These are phyloP conservation scores for Xylaria nigripes DNA, from an alignment of 495 filamentous ascomycete genomes.

Conservation along the genomic window DNA sequence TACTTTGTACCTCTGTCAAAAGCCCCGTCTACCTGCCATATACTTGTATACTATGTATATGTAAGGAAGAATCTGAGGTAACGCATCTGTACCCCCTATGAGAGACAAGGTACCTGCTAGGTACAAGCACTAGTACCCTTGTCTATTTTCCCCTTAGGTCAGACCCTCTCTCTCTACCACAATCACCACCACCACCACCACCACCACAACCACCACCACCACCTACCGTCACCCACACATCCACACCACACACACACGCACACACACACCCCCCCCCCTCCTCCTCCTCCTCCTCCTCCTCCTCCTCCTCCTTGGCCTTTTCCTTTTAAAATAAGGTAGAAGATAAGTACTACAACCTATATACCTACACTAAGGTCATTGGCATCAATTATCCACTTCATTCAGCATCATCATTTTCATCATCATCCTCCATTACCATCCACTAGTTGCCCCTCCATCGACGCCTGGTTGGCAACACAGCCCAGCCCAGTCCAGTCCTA, in stretches of 20 bases:
- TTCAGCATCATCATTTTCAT: slow-evolving; percentile 8
- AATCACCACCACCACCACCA: background rate
- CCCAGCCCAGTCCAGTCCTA: background rate
- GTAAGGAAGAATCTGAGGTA: no score
- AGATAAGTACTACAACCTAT: background rate
- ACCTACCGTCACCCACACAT: no score
- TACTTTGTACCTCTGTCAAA: background rate
- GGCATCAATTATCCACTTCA: slow-evolving; percentile 6
- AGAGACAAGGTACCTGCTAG: background rate
- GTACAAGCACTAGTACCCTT: background rate
- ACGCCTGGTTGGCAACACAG: background rate
- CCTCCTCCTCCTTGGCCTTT: background rate
- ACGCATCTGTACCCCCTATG: no score
- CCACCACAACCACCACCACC: background rate
- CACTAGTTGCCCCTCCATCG: slow-evolving; percentile 8
- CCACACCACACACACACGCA: background rate
- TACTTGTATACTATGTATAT: no score
- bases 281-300: background rate
- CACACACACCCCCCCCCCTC: background rate
- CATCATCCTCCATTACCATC: background rate
- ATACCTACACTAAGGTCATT: slow-evolving; percentile 8
- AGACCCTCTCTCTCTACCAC: background rate
- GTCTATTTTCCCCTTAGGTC: background rate
- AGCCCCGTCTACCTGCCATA: background rate
- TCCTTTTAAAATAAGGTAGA: slow-evolving; percentile 4